Evolutionary conservation across 208 protist species (phyloP).

Genomic region (Porcisia hertigi): DNA sequence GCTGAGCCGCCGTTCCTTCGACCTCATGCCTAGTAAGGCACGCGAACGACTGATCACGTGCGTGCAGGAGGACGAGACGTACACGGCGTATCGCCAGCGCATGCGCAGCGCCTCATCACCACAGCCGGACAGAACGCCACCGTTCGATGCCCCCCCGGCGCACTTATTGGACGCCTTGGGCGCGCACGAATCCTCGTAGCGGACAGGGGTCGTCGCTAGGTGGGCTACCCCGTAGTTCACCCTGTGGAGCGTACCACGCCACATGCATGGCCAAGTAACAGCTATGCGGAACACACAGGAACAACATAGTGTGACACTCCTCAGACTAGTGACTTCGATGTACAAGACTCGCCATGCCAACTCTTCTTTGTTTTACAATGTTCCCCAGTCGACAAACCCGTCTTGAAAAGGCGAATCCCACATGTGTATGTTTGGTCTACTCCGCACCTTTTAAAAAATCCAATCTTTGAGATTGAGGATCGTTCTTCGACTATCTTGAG

Average conservation of each 20-base stretch:
- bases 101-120: slow-evolving; percentile 41
- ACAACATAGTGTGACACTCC: too few species aligned
- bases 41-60: slow-evolving; percentile 36
- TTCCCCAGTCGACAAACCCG: too few species aligned
- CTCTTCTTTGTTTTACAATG: neutral
- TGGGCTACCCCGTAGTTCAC: neutral
- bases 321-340: too few species aligned
- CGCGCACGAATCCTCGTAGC: slow-evolving; percentile 19
- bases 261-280: neutral
- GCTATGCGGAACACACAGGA: too few species aligned
- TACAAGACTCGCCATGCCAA: neutral
- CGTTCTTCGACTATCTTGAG: too few species aligned
- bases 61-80: slow-evolving; percentile 46
- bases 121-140: slow-evolving; percentile 36
- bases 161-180: slow-evolving; percentile 30
- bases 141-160: slow-evolving; percentile 43
- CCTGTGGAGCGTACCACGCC: neutral
- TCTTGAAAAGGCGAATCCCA: too few species aligned
- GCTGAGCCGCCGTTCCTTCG: slow-evolving; percentile 69
- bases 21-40: slow-evolving; percentile 43
- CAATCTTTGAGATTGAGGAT: too few species aligned
- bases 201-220: too few species aligned
- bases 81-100: slow-evolving; percentile 46
- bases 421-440: too few species aligned
- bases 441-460: too few species aligned